Evolutionary conservation across 139 green algal species (phyloP), one percentile per base, ranked within the genome.

Genomic region (Coccomyxa sp.): DNA sequence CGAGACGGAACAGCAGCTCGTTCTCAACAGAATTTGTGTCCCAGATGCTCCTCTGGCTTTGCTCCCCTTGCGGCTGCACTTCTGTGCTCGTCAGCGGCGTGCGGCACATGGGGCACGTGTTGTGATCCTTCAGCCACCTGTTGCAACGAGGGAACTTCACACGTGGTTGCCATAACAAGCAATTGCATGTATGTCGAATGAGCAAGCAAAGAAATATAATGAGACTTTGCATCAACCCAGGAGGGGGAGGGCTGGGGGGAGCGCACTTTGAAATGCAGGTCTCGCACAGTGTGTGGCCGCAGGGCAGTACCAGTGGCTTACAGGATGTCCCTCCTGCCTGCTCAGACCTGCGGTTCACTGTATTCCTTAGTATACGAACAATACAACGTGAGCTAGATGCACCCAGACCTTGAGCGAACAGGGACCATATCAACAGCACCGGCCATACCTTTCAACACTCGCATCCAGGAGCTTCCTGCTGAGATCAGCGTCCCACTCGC

Each of bases 211-310:
- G 18, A 28, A 14, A 15, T 71, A 21, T 21, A 28, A 9, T 15
- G 4, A 71, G 63, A 71, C 10, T 3, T 21, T 21, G 18, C 21
- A 25, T 15, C 4, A 71, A 80, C 3, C 3, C 38, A 51, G 38
- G 38, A 58, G 10, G 68, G 45, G 71, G 21, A 63, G 28, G 31
- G 1, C 59, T 14, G 31, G n/a, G 1, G 45, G 38, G 38, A 15
- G 68, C n/a, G 67, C 86, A 93, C 77, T 86, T 82, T 58, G 86
- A 82, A n/a, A 95, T 90, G 89, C 91, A 95, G 7, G 85, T 78
- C 81, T 91, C 90, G 67, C 91, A 95, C 82, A 93, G 93, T 66
- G 88, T 88, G 81, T 95, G 91, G 13, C 91, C 91, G 60, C 91
- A 92, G 7, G 87, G 85, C 67, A 92, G 81, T 0, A 74, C 58